Conservation (phyloP, 805 yeast genomes). For the Wickerhamomyces hampshirensis region DNA sequence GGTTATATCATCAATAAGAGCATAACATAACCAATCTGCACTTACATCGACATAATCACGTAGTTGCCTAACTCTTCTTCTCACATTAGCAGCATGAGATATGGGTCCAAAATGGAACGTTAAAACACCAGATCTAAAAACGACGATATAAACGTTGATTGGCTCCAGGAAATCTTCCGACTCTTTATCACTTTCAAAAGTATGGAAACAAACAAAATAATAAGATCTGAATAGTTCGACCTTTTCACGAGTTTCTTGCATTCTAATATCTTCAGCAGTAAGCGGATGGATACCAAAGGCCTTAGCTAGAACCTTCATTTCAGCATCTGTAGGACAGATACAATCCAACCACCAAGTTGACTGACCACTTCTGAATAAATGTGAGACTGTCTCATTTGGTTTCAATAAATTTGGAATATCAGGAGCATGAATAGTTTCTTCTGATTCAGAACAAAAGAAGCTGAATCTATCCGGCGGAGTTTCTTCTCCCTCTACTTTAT, state of each 20-base stretch:
- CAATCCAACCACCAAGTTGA: conserved; percentile 98
- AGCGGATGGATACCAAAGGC: conserved; percentile 97
- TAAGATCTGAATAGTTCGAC: conserved; percentile 87
- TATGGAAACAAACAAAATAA: conserved; percentile 95
- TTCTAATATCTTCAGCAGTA: conserved; percentile 94
- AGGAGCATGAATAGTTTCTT: conserved; percentile 85
- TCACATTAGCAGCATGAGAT: conserved; percentile 86
- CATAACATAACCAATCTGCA: conserved; percentile 82
- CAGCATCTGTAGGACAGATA: conserved; percentile 88
- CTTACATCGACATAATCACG: conserved; percentile 73
- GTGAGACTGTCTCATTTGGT: conserved; percentile 60
- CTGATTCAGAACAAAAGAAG: conserved; percentile 75
- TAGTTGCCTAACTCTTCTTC: conserved; percentile 77
- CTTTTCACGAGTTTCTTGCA: conserved; percentile 96
- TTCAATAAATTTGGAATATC: conserved; percentile 73
- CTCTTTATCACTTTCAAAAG: conserved; percentile 83
- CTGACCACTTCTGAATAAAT: conserved; percentile 65
- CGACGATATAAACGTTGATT: conserved; percentile 76
- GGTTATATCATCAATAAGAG: conserved; percentile 77
- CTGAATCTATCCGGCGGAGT: conserved; percentile 72
- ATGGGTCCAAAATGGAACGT: conserved; percentile 93
- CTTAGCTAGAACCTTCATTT: conserved; percentile 86
- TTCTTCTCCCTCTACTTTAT: conserved; percentile 32
- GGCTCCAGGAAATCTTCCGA: conserved; percentile 82
- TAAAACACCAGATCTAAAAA: conserved; percentile 83